Evolutionary conservation across 208 protist species (phyloP), one percentile per base, ranked within the genome.

Genomic region (Endotrypanum monterogeii): DNA sequence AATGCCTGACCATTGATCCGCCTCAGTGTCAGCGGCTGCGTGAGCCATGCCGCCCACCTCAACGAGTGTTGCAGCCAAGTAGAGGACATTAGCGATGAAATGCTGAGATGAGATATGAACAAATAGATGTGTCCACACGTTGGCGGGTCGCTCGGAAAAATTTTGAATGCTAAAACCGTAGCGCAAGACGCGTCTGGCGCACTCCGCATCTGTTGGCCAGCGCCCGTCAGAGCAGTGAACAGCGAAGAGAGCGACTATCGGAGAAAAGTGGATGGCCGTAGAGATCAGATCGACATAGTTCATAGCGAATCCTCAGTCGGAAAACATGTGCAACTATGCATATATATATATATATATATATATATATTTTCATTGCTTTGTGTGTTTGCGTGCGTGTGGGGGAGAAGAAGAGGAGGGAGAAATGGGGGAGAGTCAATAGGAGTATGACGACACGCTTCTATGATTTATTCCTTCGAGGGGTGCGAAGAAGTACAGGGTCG

Each of bases 71-170:
- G 74, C 72, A 3, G 79, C 67, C 52, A 94, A 83, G 11, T 81
- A 76, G 25, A 83, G 73, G 44, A 83, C 44, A 63, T 94, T 94
- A 12, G 62, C 71, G 23, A 86, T 54, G 14, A 94, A 60, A 69
- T 94, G 89, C 18, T 71, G n/a, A 25, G 84, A 77, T 32, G 74
- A 82, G 32, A 80, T 72, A 72, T 94, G 89, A 7, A 94, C 81
- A 67, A 94, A 94, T 9, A 91, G 56, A 55, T 91, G 86, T 6
- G 89, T 94, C 4, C 89, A 25, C 14, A 91, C 52, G 1, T 81
- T 83, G 2, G 55, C 16, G 1, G 82, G 85, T 8, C 58, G 70
- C n/a, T 74, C 69, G 23, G 65, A 63, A 61, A 89, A 83, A 7
- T 72, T 12, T 8, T 73, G 30, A 7, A 84, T 73, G 70, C 76